A percentile compares a stretch with the other conserved stretches of the same genome.
Conservation (phyloP, 345 rosid genomes). For the Adansonia digitata region DNA sequence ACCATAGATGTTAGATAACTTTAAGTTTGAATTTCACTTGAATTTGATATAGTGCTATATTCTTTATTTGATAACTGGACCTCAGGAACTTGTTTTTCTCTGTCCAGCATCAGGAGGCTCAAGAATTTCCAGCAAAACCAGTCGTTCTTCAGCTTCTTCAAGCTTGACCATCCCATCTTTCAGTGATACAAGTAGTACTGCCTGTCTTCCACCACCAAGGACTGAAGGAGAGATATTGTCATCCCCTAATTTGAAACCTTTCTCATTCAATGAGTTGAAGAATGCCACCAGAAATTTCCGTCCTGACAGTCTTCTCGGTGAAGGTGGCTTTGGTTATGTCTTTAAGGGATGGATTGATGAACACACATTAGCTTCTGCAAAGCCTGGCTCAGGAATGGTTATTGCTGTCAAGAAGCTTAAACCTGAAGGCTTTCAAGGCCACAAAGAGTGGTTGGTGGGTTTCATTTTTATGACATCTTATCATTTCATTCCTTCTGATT, state of each 20-base stretch:
- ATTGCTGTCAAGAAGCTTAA: conserved; percentile 95
- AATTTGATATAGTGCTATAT: not conserved
- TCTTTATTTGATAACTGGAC: not conserved
- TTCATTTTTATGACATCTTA: not conserved
- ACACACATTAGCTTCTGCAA: conserved; percentile 54
- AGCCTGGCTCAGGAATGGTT: conserved; percentile 87
- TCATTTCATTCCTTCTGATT: not conserved
- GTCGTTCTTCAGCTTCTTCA: conserved; percentile 60
- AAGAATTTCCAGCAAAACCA: conserved; percentile 62
- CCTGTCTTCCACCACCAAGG: conserved; percentile 64
- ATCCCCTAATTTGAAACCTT: conserved; percentile 80
- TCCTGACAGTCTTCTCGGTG: conserved; percentile 86
- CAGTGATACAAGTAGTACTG: conserved; percentile 39
- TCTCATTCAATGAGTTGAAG: conserved; percentile 69
- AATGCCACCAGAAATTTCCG: conserved; percentile 90
- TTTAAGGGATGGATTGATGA: conserved; percentile 97
- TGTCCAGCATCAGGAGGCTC: conserved; percentile 44
- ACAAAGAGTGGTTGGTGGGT: conserved; percentile 97
- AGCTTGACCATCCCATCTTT: conserved; percentile 59
- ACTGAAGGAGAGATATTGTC: conserved; percentile 88
- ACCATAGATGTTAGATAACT: not conserved
- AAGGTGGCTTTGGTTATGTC: conserved; percentile 94
- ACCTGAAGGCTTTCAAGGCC: conserved; percentile 96
- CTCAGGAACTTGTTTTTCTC: conserved; percentile 2
- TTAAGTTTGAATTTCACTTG: not conserved